Base-by-base conservation (phyloP, 192 early-diverging fungal species). In the Powellomyces hirtus region DNA sequence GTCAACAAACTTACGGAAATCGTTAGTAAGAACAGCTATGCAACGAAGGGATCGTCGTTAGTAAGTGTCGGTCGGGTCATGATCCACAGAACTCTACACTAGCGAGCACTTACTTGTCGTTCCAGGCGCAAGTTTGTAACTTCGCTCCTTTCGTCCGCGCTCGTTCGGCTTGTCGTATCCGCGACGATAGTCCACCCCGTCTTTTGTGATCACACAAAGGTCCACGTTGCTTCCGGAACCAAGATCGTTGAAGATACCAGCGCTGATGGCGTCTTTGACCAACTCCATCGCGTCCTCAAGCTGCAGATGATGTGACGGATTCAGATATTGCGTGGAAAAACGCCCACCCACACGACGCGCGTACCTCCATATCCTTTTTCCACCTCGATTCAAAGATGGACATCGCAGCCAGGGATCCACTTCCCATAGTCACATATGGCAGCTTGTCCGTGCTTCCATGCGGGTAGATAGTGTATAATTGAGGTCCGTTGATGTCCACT, bases 241-340 rank as follows among this genome's bases (percentile, higher is more conserved):
- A 35, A 97, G 75, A 76, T 99, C 97, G 79, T 99, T 97, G 81
- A 99, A 99, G 64, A 99, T 94, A 88, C 97, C 97, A 14, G 95
- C 90, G 75, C 92, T 89, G 74, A 99, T 94, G 49, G 95, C 94
- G 53, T 96, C 91, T 60, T 90, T 89, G 10, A 97, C 97, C 56
- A 99, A 59, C 30, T 90, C 86, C 58, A 97, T 88, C 7, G 90
- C 97, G 46, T 94, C 92, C 36, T 96, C 88, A 53, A 93, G 85
- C 88, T 94, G 76, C 50, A 36, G 38, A 59, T 40, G 29, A 63
- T 27, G 53, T 56, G 1, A 1, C 53, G 2, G 24, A 30, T 30
- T 56, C 0, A 30, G 24, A 1, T 14, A 0, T 22, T 16, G 55
- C 4, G 34, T 30, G 34, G 18, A 26, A 29, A 4, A 57, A 49